A percentile compares a stretch with the other conserved stretches of the same genome.
phyloP scores from a whole-genome alignment of 2,329 filamentous ascomycete genomes.

The Calcarisporium arbuscula region DNA sequence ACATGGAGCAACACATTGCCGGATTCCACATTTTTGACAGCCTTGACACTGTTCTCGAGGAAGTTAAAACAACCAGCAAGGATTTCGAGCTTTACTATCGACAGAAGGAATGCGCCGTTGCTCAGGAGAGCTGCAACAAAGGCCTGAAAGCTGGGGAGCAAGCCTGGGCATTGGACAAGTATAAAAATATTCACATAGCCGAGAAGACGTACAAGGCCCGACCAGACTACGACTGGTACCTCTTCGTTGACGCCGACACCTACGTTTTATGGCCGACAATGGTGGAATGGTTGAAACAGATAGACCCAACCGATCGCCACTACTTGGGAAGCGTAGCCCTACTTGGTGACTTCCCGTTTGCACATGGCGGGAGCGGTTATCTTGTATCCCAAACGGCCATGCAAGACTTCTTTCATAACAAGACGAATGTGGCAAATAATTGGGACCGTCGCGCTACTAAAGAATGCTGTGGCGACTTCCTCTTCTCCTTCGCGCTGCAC shows the following conservation, averaged over 20 bases:
- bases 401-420: conserved; percentile 34
- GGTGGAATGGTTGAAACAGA: conserved; percentile 37
- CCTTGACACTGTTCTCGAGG: conserved; percentile 36
- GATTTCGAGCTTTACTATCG: conserved; percentile 46
- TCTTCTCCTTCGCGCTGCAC: conserved; percentile 40
- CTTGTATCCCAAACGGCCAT: conserved; percentile 46
- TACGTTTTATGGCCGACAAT: conserved; percentile 50
- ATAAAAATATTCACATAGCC: conserved; percentile 56
- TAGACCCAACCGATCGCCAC: conserved; percentile 35
- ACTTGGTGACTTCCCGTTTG: conserved; percentile 38
- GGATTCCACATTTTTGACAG: conserved; percentile 39
- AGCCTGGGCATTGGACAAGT: conserved; percentile 53
- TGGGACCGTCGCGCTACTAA: conserved; percentile 36
- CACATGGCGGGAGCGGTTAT: conserved; percentile 52
- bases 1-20: conserved; percentile 43
- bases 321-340: conserved; percentile 46
- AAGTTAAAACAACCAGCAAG: conserved; percentile 35
- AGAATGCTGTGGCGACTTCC: conserved; percentile 46
- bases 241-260: conserved; percentile 54
- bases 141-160: conserved; percentile 18
- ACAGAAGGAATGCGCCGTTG: conserved; percentile 37
- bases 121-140: conserved; percentile 38
- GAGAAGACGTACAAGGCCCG: conserved; percentile 45
- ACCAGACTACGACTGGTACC: conserved; percentile 50
- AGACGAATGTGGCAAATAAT: conserved; percentile 36